phyloP scores from a whole-genome alignment of 805 yeast species.

The Metschnikowia gelsemii region DNA sequence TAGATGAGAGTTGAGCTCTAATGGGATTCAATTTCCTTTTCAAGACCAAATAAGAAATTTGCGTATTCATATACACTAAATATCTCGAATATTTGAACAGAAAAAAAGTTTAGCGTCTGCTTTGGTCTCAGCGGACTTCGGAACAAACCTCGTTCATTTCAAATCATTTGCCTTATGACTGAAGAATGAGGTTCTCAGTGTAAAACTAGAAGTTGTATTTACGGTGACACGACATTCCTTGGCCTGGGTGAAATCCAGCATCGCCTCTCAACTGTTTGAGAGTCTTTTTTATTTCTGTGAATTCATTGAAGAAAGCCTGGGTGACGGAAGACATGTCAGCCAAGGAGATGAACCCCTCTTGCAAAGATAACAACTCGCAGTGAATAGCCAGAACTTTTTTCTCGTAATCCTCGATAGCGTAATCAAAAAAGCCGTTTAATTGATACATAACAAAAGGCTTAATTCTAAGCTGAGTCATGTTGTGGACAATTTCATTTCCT shows the following conservation, averaged over 20 bases:
- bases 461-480: conserved; percentile 3
- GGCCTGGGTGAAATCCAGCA: background rate
- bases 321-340: background rate
- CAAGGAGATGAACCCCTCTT: background rate
- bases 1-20: too few species aligned
- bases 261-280: too few species aligned
- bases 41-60: too few species aligned
- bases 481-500: background rate
- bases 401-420: background rate
- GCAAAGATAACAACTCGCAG: background rate
- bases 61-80: too few species aligned
- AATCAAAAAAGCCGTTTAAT: background rate
- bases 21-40: too few species aligned
- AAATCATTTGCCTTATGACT: background rate
- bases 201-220: background rate
- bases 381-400: background rate
- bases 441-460: background rate
- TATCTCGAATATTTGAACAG: background rate
- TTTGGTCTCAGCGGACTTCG: too few species aligned
- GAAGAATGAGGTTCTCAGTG: too few species aligned
- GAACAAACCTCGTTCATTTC: too few species aligned
- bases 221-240: background rate
- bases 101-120: background rate
- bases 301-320: background rate
- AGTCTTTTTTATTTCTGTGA: background rate